Base-by-base conservation (phyloP, 176 grass and related monocot species). In the Bromus sterilis region DNA sequence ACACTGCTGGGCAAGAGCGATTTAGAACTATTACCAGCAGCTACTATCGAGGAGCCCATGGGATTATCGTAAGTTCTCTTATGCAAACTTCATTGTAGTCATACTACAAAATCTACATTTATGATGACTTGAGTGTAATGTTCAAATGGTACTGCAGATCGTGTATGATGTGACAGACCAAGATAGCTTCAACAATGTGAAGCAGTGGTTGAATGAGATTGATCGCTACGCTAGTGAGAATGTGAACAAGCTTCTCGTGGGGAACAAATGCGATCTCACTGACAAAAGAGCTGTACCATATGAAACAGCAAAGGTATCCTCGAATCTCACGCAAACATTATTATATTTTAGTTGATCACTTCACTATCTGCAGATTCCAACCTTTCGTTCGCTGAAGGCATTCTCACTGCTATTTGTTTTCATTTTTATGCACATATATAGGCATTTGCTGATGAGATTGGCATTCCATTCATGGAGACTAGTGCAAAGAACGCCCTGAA, bases 11-110 rank as follows among this genome's bases (percentile, higher is more conserved):
- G 4, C 94, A 97, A 91, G 94, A 97, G 65, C 84, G 94, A 10
- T 97, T 97, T 84, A 93, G 94, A 66, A 97, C 94, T 37, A 97
- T 97, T 33, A 97, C 94, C 5, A 97, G 91, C 70, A 97, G 94
- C 82, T 97, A 97, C 68, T 97, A 97, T 30, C 91, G 91, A n/a
- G 94, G 94, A 28, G 94, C 94, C 77, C 94, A 97, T 78, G 94
- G 91, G 31, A 97, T 97, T 53, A 93, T 93, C 83, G 94, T 94
- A 90, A 84, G 87, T 84, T 75, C 18, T 2, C 30, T 46, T 20
- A 46, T 71, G 4, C 25, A 71, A 71, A 46, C 68, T 43, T 18
- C 15, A 29, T 9, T n/a, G 35, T 56, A 24, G 21, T 56, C 53
- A 56, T 20, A 57, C 24, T 2, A n/a, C 20, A 11, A 44, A 57